Percentiles rank a stretch among this genome's conserved stretches.
Evolutionary conservation across 768 basidiomycete genomes (phyloP).

Genomic region (Filobasidium floriforme): DNA sequence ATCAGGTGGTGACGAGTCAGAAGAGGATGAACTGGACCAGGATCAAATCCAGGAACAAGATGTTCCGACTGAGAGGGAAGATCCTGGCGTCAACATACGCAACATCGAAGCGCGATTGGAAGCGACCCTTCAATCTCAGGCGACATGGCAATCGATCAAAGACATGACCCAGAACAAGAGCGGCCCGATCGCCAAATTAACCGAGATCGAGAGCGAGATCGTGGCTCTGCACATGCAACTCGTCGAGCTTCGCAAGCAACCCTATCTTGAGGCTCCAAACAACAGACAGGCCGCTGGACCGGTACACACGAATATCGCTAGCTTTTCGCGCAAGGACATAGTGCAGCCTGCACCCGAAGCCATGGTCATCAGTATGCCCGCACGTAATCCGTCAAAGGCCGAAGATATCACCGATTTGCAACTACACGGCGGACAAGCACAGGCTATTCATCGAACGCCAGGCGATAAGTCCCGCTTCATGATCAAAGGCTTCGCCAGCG

Average conservation of each 20-base stretch:
- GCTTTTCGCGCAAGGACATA: no score
- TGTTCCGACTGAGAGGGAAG: no score
- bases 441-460: neutral
- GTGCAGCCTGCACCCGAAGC: no score
- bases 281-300: no score
- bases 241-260: neutral
- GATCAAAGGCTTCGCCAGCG: neutral
- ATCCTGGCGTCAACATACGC: no score
- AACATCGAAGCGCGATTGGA: neutral
- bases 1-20: no score
- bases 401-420: neutral
- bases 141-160: neutral
- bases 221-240: neutral
- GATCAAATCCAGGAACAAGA: no score
- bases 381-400: neutral
- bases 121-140: neutral
- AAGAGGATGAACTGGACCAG: no score
- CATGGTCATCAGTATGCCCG: no score
- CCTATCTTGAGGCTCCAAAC: no score
- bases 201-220: neutral
- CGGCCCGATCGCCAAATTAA: neutral
- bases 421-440: neutral
- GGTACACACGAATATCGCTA: no score
- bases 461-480: constrained; percentile 4
- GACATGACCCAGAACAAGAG: neutral